Evolutionary conservation across 257 asterid genomes (phyloP), one percentile per base, ranked within the genome.

Genomic region (Solanum peruvianum): DNA sequence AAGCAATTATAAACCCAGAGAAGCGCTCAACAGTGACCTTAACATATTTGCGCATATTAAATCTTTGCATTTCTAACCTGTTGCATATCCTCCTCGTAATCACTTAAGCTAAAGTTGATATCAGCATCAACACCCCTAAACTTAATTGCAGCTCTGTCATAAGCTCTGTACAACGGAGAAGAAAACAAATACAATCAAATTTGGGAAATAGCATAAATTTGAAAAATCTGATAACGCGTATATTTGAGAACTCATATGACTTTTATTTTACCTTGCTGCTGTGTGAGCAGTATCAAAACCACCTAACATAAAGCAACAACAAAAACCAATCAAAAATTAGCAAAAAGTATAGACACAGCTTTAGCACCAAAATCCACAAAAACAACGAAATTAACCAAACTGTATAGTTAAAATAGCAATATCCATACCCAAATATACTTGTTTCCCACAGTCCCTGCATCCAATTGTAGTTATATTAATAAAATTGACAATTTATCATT

Each of bases 241-340:
- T 49, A 27, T 44, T 80, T 80, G 67, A 27, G 85, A 64, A 12
- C 31, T 12, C 42, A 10, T 52, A 42, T 35, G 23, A 39, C 49
- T 70, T 35, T 62, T 29, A 39, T 4, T 52, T 87, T 90, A 95
- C 99, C 98, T 95, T 35, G 98, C 98, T 2, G 99, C 99, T 39
- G 94, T 90, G 83, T 91, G 93, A 87, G 98, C 97, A 80, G 98
- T 94, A 88, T 96, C 98, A 90, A 96, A 96, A 86, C 99, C 99
- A 89, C 99, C 99, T 96, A 87, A 25, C 86, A 31, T 60, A 87
- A 89, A 71, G 70, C 56, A 62, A 56, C 29, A 23, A 29, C 42
- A 72, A 49, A 72, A 49, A 77, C 35, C 84, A 86, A 31, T 58
- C 45, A 71, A 47, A 71, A 86, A 87, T 37, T n/a, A 44, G 88